Base-by-base conservation (phyloP, 2,329 filamentous ascomycete species). In the Venturia carpophila region DNA sequence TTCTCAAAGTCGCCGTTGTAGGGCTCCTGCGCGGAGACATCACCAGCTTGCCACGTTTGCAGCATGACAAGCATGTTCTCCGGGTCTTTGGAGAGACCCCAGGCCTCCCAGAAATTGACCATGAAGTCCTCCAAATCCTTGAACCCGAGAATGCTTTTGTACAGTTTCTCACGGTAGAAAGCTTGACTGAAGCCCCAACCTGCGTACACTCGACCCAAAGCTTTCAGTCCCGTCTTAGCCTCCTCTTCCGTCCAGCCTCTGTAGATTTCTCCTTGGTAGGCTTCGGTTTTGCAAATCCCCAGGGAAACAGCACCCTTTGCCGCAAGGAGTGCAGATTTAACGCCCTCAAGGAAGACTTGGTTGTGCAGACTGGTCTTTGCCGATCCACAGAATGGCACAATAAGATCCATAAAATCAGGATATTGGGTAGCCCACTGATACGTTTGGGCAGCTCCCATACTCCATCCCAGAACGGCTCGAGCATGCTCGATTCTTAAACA, bases 111-210 rank as follows among this genome's bases (percentile, higher is more conserved):
- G 71, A 90, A 91, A 15, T 81, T 84, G 7, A 84, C 77, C 80
- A 93, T 83, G 67, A 92, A 93, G 64, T 89, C 85, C 67, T 92
- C 88, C 1, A 92, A 78, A 64, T 84, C 79, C 68, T 85, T 85
- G 70, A 82, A 91, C 0, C 87, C 87, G 10, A 92, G 79, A 0
- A 72, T 77, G 1, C 74, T 85, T 72, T 89, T 83, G 72, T 87
- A 87, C n/a, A 90, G 67, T 71, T 82, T 86, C 69, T 90, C 79
- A 1, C 90, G 82, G 70, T 93, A 93, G 71, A 92, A 93, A 0
- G 88, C 82, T 70, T 92, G 89, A 63, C 85, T 89, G 70, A 93
- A 89, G 0, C 90, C 90, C 89, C 84, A 94, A 0, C 89, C 90
- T 1, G 90, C 89, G 74, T 94, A 94, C 0, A 86, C 89, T 56